These are phyloP conservation scores for Exophiala aquamarina DNA, from an alignment of 2,329 filamentous ascomycete species.

Conservation along the genomic window DNA sequence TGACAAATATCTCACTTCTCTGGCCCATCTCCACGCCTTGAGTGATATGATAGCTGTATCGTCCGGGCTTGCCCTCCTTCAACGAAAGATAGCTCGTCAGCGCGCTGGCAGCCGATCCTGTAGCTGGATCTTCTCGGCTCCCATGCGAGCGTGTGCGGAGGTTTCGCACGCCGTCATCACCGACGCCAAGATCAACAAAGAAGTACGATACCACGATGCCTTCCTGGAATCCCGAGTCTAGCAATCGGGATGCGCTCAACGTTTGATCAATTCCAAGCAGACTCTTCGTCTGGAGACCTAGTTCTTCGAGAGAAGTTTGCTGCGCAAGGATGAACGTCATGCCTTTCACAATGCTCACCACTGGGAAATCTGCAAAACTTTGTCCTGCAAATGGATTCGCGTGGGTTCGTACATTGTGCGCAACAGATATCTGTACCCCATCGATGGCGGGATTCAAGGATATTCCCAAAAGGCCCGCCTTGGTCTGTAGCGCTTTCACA, in stretches of 20 bases:
- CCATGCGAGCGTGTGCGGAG: conserved; percentile 22
- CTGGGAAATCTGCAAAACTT: conserved; percentile 5
- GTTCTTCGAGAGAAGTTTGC: conserved; percentile 59
- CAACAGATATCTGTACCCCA: conserved; percentile 34
- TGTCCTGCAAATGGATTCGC: conserved; percentile 25
- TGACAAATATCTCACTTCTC: conserved; percentile 39
- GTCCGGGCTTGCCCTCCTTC: conserved; percentile 33
- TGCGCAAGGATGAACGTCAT: conserved; percentile 63
- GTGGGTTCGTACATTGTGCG: conserved; percentile 39
- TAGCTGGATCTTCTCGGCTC: conserved; percentile 57
- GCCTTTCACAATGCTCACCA: conserved; percentile 42
- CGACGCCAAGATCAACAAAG: conserved; percentile 17
- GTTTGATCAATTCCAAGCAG: conserved; percentile 29
- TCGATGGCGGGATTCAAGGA: conserved; percentile 6
- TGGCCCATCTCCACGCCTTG: conserved; percentile 70
- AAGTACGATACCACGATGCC: conserved; percentile 34
- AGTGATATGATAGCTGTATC: conserved; percentile 56
- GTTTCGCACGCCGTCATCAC: neutral
- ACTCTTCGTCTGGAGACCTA: conserved; percentile 42
- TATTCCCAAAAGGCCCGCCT: conserved; percentile 16
- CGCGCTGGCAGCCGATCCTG: conserved; percentile 62
- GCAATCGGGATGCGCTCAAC: conserved; percentile 22
- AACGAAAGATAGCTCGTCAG: conserved; percentile 56
- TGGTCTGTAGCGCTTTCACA: conserved; percentile 13
- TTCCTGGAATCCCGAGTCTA: conserved; percentile 36